Conservation (phyloP, 306 rosid genomes). For the Herpetospermum pedunculosum region DNA sequence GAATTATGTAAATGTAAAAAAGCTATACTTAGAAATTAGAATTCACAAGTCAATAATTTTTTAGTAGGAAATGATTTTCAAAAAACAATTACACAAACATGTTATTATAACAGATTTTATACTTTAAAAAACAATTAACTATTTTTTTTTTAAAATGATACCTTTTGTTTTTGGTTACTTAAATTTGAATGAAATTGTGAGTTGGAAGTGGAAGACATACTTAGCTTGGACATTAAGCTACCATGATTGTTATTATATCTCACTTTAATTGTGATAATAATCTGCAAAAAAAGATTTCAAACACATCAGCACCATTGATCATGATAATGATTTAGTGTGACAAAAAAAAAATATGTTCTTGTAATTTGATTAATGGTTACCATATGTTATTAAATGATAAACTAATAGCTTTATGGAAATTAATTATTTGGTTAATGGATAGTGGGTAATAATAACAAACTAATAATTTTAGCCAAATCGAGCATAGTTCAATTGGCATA, state of each 20-base stretch:
- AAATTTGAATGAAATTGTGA: not conserved
- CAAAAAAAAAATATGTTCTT: not conserved
- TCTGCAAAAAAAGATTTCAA: not conserved
- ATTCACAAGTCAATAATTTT: too few relatives aligned
- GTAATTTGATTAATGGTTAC: not conserved
- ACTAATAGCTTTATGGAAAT: not conserved
- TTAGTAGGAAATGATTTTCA: too few relatives aligned
- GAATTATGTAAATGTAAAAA: too few relatives aligned
- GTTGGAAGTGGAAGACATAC: constrained; percentile 28
- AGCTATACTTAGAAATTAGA: too few relatives aligned
- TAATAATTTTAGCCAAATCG: too few relatives aligned
- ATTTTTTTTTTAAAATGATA: too few relatives aligned
- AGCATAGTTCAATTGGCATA: too few relatives aligned
- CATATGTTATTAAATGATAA: not conserved
- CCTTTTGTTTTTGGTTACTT: constrained; percentile 7
- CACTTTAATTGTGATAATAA: not conserved
- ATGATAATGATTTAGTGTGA: not conserved
- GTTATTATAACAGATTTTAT: too few relatives aligned
- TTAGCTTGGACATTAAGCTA: constrained; percentile 52
- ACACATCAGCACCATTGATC: not conserved
- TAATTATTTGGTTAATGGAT: not conserved
- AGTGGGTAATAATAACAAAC: not conserved
- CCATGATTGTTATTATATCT: constrained; percentile 31
- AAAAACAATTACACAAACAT: too few relatives aligned
- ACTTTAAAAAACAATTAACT: too few relatives aligned